Conservation (phyloP, 2,329 filamentous ascomycete genomes). For the Blumeria hordei region DNA sequence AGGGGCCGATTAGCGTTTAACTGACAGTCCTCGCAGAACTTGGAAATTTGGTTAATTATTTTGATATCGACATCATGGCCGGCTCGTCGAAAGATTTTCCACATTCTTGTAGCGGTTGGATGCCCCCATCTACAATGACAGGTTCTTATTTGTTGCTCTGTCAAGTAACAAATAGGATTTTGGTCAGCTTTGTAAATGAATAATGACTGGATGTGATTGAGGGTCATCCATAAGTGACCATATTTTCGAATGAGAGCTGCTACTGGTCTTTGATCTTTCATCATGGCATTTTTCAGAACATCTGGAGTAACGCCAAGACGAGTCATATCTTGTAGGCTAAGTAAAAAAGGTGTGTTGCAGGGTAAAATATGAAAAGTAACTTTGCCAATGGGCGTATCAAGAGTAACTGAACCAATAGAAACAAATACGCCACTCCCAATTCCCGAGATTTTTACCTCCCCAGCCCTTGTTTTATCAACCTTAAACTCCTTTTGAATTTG, state of each 20-base stretch:
- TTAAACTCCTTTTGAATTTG: neutral
- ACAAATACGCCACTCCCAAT: neutral
- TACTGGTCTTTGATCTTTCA: neutral
- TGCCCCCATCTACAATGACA: neutral
- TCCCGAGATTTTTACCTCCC: neutral
- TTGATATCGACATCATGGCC: neutral
- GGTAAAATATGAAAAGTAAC: neutral
- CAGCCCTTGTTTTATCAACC: neutral
- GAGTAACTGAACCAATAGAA: neutral
- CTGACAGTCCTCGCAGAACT: constrained; percentile 1
- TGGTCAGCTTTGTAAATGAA: neutral
- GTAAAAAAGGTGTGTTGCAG: neutral
- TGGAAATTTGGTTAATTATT: neutral
- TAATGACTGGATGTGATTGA: neutral
- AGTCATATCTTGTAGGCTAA: neutral
- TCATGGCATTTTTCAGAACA: neutral
- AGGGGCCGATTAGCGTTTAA: neutral
- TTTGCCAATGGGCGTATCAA: neutral
- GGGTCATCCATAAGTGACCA: neutral
- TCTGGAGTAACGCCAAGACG: neutral
- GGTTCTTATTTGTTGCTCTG: neutral
- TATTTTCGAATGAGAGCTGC: neutral
- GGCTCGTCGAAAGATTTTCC: neutral
- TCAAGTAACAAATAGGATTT: neutral
- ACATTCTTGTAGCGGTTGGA: neutral